These are phyloP conservation scores for Cyclanthera cordifolia DNA, from an alignment of 306 rosid species.

Conservation along the genomic window DNA sequence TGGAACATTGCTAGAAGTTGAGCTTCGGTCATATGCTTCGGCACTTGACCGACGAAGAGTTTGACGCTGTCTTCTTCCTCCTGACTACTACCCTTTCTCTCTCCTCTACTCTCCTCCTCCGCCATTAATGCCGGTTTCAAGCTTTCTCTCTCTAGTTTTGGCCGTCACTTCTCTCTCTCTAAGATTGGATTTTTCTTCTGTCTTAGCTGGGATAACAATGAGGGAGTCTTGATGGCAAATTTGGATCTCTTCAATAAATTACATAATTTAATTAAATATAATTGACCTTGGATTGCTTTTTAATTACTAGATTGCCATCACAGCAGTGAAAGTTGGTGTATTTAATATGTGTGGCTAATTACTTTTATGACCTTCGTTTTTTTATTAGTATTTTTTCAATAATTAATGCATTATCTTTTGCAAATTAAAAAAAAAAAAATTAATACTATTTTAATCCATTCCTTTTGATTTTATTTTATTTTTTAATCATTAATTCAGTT, in stretches of 20 bases:
- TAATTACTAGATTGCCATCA: constrained; percentile 34
- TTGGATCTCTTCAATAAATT: constrained; percentile 28
- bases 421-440: no score
- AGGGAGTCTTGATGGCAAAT: constrained; percentile 25
- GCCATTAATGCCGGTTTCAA: constrained; percentile 53
- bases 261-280: neutral
- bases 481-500: no score
- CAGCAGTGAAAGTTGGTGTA: constrained; percentile 15
- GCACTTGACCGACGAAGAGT: constrained; percentile 96
- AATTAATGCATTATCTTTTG: neutral
- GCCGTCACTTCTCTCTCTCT: constrained; percentile 9
- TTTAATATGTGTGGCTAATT: neutral
- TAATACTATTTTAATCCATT: no score
- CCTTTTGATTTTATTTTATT: no score
- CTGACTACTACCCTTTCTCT: constrained; percentile 22
- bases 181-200: constrained; percentile 14
- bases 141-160: constrained; percentile 18
- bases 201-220: constrained; percentile 29
- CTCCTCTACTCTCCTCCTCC: constrained; percentile 23
- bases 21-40: constrained; percentile 82
- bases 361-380: neutral
- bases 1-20: constrained; percentile 82
- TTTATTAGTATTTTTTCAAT: neutral
- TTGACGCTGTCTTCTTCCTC: constrained; percentile 94
- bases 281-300: neutral